Percentiles rank a stretch among this genome's conserved stretches.
These are phyloP conservation scores for Yamadazyma sp. DNA, from an alignment of 805 yeast genomes.

Conservation along the genomic window DNA sequence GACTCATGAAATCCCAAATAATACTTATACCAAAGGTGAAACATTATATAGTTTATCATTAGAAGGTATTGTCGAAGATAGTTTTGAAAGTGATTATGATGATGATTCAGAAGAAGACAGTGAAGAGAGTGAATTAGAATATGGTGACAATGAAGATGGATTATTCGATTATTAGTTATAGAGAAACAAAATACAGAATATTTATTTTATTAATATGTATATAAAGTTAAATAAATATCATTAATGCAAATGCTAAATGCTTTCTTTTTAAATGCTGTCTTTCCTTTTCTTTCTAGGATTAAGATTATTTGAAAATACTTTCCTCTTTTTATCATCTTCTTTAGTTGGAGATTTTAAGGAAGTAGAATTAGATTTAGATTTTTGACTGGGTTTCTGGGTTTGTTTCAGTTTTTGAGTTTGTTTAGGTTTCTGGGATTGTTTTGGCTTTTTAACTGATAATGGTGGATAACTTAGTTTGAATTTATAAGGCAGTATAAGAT, in stretches of 20 bases:
- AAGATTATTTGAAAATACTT: no score
- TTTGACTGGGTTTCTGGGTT: no score
- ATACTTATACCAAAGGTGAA: constrained; percentile 56
- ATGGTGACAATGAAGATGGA: constrained; percentile 59
- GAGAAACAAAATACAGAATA: neutral
- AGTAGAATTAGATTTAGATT: no score
- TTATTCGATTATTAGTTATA: constrained; percentile 37
- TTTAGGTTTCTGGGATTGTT: constrained; percentile 7
- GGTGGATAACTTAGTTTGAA: constrained; percentile 38
- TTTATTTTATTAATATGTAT: neutral
- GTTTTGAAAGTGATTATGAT: constrained; percentile 29
- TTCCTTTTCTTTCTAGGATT: constrained; percentile 13
- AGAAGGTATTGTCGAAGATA: constrained; percentile 38
- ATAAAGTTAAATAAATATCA: neutral
- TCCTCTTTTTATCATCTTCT: constrained; percentile 2
- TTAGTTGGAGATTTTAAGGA: no score
- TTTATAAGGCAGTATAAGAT: constrained; percentile 22
- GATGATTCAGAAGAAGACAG: constrained; percentile 25
- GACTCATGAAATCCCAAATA: constrained; percentile 60
- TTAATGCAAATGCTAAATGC: neutral
- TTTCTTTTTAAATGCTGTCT: no score
- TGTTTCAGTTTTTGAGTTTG: neutral
- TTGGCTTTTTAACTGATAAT: constrained; percentile 24
- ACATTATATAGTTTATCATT: constrained; percentile 45
- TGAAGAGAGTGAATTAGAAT: constrained; percentile 40